A percentile compares a stretch with the other conserved stretches of the same genome.
Evolutionary conservation across 306 rosid species (phyloP).

Genomic region (Trichosanthes truncata): DNA sequence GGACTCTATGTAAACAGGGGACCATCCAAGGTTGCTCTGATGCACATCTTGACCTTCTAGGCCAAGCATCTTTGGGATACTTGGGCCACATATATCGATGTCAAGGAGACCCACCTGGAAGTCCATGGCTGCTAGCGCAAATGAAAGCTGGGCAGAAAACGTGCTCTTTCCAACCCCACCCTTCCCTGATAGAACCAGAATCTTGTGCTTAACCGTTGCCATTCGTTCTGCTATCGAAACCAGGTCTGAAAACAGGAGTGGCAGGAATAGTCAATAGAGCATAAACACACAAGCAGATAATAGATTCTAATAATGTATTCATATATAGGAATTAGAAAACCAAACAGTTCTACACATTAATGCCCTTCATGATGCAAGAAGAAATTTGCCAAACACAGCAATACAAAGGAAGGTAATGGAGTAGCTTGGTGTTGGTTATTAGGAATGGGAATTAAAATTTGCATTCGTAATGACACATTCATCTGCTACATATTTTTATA

Average conservation of each 20-base stretch:
- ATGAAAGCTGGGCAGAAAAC: constrained; percentile 79
- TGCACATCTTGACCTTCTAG: constrained; percentile 87
- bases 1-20: constrained; percentile 87
- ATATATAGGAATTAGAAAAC: neutral
- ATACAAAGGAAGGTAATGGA: neutral
- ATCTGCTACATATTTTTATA: neutral
- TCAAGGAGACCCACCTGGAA: constrained; percentile 95
- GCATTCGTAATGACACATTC: neutral
- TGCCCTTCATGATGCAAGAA: neutral
- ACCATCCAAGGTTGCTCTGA: constrained; percentile 97
- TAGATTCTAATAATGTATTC: neutral
- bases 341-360: neutral
- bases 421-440: neutral
- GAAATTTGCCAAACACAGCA: neutral
- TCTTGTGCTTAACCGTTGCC: constrained; percentile 95
- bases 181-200: constrained; percentile 77
- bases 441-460: neutral
- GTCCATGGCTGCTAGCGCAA: constrained; percentile 76
- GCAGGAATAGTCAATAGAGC: neutral
- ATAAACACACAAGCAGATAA: neutral
- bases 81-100: constrained; percentile 93
- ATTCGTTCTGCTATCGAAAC: constrained; percentile 77
- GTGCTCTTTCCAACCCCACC: constrained; percentile 99
- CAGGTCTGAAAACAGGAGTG: constrained; percentile 42
- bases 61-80: constrained; percentile 95